Evolutionary conservation across 441 rosid species (phyloP).

Genomic region (Euphorbia celastroides): DNA sequence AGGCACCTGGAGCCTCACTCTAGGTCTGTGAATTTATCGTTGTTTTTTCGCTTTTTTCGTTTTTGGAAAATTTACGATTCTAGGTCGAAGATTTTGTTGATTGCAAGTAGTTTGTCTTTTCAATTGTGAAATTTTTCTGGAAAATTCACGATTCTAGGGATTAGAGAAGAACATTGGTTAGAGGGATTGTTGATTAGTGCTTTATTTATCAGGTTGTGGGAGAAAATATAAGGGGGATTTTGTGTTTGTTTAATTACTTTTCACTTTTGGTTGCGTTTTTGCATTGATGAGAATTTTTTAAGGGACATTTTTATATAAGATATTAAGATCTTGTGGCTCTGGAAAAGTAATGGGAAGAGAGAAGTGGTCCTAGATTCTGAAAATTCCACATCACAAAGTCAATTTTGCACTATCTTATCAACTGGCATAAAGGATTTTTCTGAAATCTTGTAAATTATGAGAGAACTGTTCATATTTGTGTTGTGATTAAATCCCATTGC

Average conservation of each 20-base stretch:
- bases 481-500: not conserved
- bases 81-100: not conserved
- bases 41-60: not conserved
- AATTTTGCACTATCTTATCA: not conserved
- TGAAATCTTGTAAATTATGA: not conserved
- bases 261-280: not conserved
- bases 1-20: slow-evolving; percentile 54
- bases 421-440: not conserved
- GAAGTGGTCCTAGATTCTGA: not conserved
- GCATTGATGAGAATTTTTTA: not conserved
- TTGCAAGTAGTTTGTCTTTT: not conserved
- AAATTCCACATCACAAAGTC: not conserved
- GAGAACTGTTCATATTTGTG: not conserved
- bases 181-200: not conserved
- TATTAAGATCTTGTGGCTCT: not conserved
- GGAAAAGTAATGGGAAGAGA: not conserved
- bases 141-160: not conserved
- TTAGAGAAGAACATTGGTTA: not conserved
- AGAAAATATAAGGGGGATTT: not conserved
- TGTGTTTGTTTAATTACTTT: not conserved
- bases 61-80: not conserved
- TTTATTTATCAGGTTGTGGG: not conserved
- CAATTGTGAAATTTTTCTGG: not conserved
- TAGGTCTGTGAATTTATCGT: slow-evolving; percentile 29
- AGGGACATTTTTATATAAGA: not conserved